phyloP scores from a whole-genome alignment of 768 basidiomycete species.

The Chalciporus piperatus region DNA sequence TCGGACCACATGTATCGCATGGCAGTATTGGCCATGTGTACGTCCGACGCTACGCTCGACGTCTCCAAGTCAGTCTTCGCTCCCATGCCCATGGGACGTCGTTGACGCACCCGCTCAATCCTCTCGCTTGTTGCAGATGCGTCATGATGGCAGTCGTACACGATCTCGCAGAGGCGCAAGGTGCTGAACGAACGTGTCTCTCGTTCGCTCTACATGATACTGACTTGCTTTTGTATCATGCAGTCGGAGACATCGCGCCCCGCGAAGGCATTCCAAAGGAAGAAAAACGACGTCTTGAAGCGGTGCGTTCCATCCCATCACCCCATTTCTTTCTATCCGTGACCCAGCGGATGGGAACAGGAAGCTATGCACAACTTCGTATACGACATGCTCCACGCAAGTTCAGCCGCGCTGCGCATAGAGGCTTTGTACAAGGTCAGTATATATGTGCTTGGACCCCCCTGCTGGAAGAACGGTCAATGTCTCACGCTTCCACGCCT shows the following conservation, averaged over 20 bases:
- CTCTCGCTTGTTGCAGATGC: conserved; percentile 44
- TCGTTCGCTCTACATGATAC: not conserved
- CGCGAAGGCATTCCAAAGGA: conserved; percentile 79
- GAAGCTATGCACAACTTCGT: conserved; percentile 91
- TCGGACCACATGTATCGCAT: conserved; percentile 98
- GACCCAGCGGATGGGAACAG: conserved; percentile 33
- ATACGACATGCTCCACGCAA: conserved; percentile 82
- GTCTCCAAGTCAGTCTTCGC: conserved; percentile 60
- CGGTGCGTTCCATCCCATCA: conserved; percentile 38
- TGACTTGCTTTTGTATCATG: no score
- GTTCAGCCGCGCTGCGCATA: conserved; percentile 65
- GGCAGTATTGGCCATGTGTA: conserved; percentile 90
- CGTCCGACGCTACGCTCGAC: conserved; percentile 70
- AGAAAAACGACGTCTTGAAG: conserved; percentile 77
- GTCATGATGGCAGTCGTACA: conserved; percentile 91
- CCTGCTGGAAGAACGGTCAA: no score
- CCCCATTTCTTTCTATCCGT: not conserved
- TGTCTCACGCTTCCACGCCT: not conserved
- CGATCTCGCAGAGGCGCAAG: conserved; percentile 94
- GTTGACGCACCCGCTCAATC: not conserved
- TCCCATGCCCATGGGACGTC: not conserved
- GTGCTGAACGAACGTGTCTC: conserved; percentile 35
- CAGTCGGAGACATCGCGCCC: conserved; percentile 93
- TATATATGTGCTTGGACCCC: conserved; percentile 18
- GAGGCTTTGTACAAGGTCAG: conserved; percentile 66